Evolutionary conservation across 768 basidiomycete species (phyloP).

Genomic region (Trametes coccinea): DNA sequence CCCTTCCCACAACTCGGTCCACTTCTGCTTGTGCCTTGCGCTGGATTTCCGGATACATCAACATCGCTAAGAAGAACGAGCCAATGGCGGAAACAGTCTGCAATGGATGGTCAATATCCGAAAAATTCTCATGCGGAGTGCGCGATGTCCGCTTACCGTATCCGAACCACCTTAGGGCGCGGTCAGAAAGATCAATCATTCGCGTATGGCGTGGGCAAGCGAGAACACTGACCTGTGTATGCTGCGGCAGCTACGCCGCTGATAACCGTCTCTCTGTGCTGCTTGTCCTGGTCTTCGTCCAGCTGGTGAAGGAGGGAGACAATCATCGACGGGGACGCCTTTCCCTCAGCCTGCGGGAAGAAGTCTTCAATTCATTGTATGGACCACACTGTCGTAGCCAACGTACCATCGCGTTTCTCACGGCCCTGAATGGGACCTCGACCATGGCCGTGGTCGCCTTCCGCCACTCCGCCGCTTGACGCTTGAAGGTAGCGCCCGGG

Average conservation of each 20-base stretch:
- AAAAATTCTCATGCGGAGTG: not conserved
- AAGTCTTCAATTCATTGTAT: too few species aligned
- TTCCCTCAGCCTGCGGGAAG: conserved; percentile 18
- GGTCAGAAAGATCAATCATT: not conserved
- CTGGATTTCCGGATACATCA: conserved; percentile 34
- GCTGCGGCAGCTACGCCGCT: conserved; percentile 24
- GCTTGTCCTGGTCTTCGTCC: conserved; percentile 18
- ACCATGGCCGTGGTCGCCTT: conserved; percentile 22
- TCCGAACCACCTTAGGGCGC: conserved; percentile 22
- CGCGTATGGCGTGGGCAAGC: not conserved
- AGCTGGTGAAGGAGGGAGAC: conserved; percentile 13
- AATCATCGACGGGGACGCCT: conserved; percentile 22
- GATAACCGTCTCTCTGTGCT: conserved; percentile 17
- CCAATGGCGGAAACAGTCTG: conserved; percentile 26
- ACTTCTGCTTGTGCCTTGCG: conserved; percentile 38
- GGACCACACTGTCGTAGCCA: not conserved
- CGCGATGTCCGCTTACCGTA: conserved; percentile 11
- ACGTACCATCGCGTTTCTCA: conserved; percentile 26
- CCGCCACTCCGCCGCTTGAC: conserved; percentile 23
- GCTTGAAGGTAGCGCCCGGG: conserved; percentile 31
- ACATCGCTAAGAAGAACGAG: conserved; percentile 37
- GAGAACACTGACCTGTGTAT: conserved; percentile 21
- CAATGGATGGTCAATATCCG: not conserved
- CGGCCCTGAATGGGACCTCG: conserved; percentile 26
- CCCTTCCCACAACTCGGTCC: conserved; percentile 38